phyloP scores from a whole-genome alignment of 1,139 yeast species.

The Insectozyma bohioensis region DNA sequence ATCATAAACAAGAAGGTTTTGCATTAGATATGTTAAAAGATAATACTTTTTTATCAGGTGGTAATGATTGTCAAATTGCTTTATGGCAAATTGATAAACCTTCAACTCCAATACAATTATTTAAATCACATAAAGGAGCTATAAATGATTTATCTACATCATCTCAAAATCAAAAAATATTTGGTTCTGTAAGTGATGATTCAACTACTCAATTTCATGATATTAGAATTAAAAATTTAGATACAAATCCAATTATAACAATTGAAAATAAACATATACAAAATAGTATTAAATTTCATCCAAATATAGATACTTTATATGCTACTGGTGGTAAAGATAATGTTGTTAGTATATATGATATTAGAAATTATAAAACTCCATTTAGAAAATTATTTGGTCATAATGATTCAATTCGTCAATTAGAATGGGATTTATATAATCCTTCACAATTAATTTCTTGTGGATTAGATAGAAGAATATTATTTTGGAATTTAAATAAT shows the following conservation, averaged over 20 bases:
- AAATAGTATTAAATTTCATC: conserved; percentile 51
- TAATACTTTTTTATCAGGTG: conserved; percentile 58
- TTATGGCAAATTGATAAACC: conserved; percentile 61
- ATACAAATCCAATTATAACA: conserved; percentile 41
- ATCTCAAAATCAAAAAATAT: conserved; percentile 36
- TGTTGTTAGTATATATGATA: conserved; percentile 48
- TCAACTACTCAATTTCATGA: conserved; percentile 67
- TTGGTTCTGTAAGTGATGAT: conserved; percentile 78
- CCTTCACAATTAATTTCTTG: conserved; percentile 43
- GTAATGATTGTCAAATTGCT: conserved; percentile 66
- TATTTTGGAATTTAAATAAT: conserved; percentile 50
- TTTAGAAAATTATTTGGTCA: conserved; percentile 53
- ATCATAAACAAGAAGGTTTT: conserved; percentile 67
- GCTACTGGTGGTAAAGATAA: conserved; percentile 59
- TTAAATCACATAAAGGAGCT: conserved; percentile 48
- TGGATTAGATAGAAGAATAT: conserved; percentile 50
- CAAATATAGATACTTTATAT: conserved; percentile 40
- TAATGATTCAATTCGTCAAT: conserved; percentile 39
- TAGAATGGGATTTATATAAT: conserved; percentile 40
- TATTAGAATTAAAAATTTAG: conserved; percentile 38
- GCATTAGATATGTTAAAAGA: conserved; percentile 65
- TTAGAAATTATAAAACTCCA: conserved; percentile 48
- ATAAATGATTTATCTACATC: conserved; percentile 63
- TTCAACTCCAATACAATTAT: conserved; percentile 43
- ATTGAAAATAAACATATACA: conserved; percentile 46